A percentile compares a stretch with the other conserved stretches of the same genome.
phyloP scores from a whole-genome alignment of 2,329 filamentous ascomycete species.

The Penicillium sp. region DNA sequence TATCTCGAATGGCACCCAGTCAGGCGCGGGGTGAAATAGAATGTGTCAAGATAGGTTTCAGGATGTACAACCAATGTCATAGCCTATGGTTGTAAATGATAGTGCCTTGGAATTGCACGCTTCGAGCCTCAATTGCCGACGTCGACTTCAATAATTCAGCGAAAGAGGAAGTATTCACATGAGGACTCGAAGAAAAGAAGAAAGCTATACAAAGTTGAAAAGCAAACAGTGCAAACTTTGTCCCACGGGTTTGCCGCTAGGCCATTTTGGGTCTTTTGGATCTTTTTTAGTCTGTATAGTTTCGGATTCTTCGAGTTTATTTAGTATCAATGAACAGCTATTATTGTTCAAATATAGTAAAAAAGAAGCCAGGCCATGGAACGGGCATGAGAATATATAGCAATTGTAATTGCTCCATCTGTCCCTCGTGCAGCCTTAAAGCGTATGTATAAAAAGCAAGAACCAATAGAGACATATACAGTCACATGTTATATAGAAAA shows the following conservation, averaged over 20 bases:
- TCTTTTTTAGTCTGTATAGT: neutral
- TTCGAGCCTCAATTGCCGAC: too few species aligned
- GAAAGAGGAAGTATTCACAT: neutral
- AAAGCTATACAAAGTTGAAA: conserved; percentile 8
- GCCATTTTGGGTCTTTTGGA: neutral
- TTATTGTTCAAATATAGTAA: neutral
- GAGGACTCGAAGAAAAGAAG: neutral
- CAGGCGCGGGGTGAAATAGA: neutral
- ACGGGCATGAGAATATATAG: neutral
- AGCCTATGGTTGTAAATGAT: neutral
- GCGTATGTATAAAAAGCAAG: too few species aligned
- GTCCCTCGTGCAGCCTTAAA: neutral
- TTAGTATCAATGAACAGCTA: neutral
- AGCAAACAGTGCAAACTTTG: conserved; percentile 7
- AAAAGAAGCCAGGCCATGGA: neutral
- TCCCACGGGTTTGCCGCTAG: neutral
- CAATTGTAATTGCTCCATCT: neutral
- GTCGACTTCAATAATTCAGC: neutral
- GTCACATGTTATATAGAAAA: too few species aligned
- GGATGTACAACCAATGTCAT: neutral
- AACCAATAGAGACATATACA: neutral
- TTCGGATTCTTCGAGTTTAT: neutral
- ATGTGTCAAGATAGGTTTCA: neutral
- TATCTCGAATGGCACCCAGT: neutral
- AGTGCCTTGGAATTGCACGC: neutral